These are phyloP conservation scores for Aotearoamyces nothofagi DNA, from an alignment of 2,329 filamentous ascomycete species.

Conservation along the genomic window DNA sequence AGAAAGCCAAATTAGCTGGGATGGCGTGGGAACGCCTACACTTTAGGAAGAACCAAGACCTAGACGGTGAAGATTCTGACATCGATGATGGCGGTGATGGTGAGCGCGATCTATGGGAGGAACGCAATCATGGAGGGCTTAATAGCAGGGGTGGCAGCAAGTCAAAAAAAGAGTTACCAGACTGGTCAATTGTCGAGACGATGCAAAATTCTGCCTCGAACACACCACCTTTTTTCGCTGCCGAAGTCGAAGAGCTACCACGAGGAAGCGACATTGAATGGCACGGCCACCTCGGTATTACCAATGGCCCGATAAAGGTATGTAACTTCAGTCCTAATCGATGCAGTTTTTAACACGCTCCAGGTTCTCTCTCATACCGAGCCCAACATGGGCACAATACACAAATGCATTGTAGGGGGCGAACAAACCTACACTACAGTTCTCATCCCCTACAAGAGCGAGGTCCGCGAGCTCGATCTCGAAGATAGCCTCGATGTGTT, in stretches of 20 bases:
- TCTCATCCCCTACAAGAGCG: background rate
- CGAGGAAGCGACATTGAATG: slow-evolving; percentile 67
- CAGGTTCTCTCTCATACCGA: background rate
- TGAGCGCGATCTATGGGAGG: slow-evolving; percentile 52
- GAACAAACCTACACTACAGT: background rate
- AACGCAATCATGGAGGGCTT: slow-evolving; percentile 39
- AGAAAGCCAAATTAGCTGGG: slow-evolving; percentile 27
- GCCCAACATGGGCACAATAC: background rate
- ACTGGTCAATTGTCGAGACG: slow-evolving; percentile 28
- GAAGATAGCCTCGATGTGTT: too few relatives aligned
- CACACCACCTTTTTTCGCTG: slow-evolving; percentile 55
- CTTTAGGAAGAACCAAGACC: slow-evolving; percentile 14
- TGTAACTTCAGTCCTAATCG: slow-evolving; percentile 1
- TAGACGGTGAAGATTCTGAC: slow-evolving; percentile 12
- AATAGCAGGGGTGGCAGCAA: slow-evolving; percentile 11
- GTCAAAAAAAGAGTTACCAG: slow-evolving; percentile 25
- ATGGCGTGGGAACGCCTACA: slow-evolving; percentile 29
- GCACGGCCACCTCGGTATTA: slow-evolving; percentile 52
- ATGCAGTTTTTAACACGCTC: too few relatives aligned
- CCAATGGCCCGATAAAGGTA: slow-evolving; percentile 9
- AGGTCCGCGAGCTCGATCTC: too few relatives aligned
- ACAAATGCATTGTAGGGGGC: background rate
- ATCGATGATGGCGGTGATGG: slow-evolving; percentile 33
- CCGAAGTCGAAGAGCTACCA: slow-evolving; percentile 64
- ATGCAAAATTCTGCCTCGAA: slow-evolving; percentile 4